Base-by-base conservation (phyloP, 2,329 filamentous ascomycete genomes). In the Huntiella abstrusa region DNA sequence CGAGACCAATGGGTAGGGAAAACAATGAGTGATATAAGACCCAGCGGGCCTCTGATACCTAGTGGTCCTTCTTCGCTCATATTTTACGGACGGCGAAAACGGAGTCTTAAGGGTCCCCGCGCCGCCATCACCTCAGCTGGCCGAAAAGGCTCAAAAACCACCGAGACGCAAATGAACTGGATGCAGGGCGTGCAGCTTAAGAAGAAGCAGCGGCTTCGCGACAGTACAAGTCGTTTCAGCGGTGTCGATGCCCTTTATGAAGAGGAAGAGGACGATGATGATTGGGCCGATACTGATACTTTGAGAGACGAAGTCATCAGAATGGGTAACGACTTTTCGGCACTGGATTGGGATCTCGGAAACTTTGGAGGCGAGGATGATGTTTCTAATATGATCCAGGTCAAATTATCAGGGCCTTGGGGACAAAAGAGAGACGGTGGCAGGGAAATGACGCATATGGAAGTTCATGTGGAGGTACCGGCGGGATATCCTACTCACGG, bases 231-330 rank as follows among this genome's bases (percentile, higher is more conserved):
- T 57, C 62, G 71, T 58, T 58, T 70, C 55, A 59, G 67, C 55
- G 64, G 73, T 52, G 15, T 64, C 60, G 28, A 47, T 28, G 40
- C 36, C n/a, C 35, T 71, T 69, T 48, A 68, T 65, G 68, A 72
- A 38, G 64, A 68, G 47, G 39, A 41, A 4, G 44, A 71, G 69
- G 49, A 67, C 65, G 68, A 72, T 37, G 64, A 69, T 46, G 68
- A 75, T 42, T 77, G 73, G 73, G 71, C 66, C 16, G 70, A 75
- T 47, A 69, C 71, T 1, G 75, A 80, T 52, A 70, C 70, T 2
- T 65, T 80, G 19, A 74, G 78, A 48, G 75, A 79, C 41, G 76
- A 80, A 56, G 70, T 80, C 22, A 60, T 79, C 33, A 73, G 73
- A 17, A 69, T 80, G 52, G 74, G 69, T 55, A 67, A 64, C 10